phyloP scores from a whole-genome alignment of 2,329 filamentous ascomycete genomes.

The Cladophialophora immunda region DNA sequence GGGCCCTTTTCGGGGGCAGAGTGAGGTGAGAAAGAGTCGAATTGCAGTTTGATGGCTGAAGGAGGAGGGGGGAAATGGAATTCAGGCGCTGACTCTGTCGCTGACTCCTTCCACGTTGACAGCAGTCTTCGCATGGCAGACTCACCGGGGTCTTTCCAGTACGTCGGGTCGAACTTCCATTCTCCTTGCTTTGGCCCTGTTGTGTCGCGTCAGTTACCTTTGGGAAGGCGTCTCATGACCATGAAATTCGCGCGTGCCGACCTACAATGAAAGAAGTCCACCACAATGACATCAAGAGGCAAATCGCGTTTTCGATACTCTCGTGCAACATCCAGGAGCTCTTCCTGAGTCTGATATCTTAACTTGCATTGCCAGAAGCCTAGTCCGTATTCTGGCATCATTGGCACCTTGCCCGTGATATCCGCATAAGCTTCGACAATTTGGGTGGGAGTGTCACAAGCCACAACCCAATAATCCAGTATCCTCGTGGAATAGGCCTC shows the following conservation, averaged over 20 bases:
- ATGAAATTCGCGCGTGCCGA: not conserved
- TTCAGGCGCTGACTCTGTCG: conserved; percentile 22
- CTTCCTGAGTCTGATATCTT: conserved; percentile 71
- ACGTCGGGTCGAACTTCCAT: conserved; percentile 71
- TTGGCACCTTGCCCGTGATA: conserved; percentile 67
- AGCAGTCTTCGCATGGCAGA: conserved; percentile 34
- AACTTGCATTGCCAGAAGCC: conserved; percentile 76
- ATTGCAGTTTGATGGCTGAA: conserved; percentile 17
- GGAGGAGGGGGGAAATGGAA: conserved; percentile 11
- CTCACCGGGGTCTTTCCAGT: conserved; percentile 70
- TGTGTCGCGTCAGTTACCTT: not conserved
- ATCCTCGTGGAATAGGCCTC: conserved; percentile 66
- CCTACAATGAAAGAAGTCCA: conserved; percentile 70
- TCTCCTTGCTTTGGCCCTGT: conserved; percentile 69
- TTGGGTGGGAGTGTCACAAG: conserved; percentile 62
- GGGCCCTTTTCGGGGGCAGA: conserved; percentile 14
- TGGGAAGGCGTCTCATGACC: not conserved
- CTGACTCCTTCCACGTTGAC: conserved; percentile 31
- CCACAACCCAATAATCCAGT: conserved; percentile 72
- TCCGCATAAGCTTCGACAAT: conserved; percentile 66
- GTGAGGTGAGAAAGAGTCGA: conserved; percentile 17
- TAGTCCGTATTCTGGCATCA: conserved; percentile 74
- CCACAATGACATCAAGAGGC: conserved; percentile 71
- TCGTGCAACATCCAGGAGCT: conserved; percentile 66
- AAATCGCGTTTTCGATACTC: conserved; percentile 65